Conservation (phyloP, 176 grass and related monocot species). For the Avena atlantica region DNA sequence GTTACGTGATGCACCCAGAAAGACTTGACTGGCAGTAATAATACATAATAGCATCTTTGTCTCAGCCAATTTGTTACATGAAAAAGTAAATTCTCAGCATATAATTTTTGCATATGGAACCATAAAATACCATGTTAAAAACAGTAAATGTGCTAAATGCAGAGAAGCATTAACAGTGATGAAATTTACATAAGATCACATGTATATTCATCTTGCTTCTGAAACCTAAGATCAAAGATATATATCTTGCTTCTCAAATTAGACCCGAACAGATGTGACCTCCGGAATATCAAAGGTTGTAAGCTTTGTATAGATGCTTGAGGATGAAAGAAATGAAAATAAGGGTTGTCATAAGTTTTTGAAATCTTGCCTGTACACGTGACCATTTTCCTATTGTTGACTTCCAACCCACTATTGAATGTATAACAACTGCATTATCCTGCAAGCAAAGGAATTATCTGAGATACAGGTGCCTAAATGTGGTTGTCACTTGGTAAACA, state of each 20-base stretch:
- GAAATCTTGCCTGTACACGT: conserved; percentile 85
- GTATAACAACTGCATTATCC: conserved; percentile 99
- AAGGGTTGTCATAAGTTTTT: background rate
- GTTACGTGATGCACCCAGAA: conserved; percentile 16
- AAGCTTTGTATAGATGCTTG: conserved; percentile 1
- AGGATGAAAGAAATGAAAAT: conserved; percentile 21
- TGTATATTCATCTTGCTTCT: background rate
- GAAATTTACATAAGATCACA: conserved; percentile 18
- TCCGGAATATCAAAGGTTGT: background rate
- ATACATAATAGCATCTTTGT: background rate
- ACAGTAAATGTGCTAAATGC: background rate
- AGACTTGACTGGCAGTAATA: conserved; percentile 24
- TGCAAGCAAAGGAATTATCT: conserved; percentile 47
- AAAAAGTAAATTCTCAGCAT: background rate
- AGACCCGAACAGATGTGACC: background rate
- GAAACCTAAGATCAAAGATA: background rate
- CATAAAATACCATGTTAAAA: background rate
- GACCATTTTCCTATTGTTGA: conserved; percentile 98
- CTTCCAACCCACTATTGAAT: conserved; percentile 97
- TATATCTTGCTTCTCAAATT: conserved; percentile 23
- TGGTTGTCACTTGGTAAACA: conserved; percentile 10
- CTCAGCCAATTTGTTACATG: background rate
- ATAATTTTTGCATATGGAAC: conserved; percentile 29
- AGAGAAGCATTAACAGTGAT: conserved; percentile 25
- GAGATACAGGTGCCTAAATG: conserved; percentile 30